Percentiles rank a stretch among this genome's conserved stretches.
phyloP scores from a whole-genome alignment of 192 early-diverging fungal species.

The Coemansia sp. region DNA sequence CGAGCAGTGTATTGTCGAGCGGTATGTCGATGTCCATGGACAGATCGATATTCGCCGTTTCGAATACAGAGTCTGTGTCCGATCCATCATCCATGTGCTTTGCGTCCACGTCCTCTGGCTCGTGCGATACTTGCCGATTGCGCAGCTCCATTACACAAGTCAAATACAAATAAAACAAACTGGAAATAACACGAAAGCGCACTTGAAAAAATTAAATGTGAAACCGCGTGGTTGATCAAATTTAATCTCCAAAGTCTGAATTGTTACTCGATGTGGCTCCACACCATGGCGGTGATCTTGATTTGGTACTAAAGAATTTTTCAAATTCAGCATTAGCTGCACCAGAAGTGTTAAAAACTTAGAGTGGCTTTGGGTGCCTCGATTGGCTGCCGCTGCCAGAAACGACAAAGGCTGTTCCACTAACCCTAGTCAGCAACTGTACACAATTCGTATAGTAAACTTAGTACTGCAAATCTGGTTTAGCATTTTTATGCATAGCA shows the following conservation, averaged over 20 bases:
- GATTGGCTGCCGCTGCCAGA: too few species aligned
- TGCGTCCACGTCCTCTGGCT: neutral
- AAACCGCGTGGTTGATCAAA: neutral
- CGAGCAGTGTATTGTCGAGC: neutral
- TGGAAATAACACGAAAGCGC: neutral
- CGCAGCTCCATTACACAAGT: slow-evolving; percentile 1
- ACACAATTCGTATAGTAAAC: too few species aligned
- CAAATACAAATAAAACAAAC: neutral
- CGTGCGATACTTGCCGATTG: slow-evolving; percentile 4
- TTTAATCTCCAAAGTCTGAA: neutral
- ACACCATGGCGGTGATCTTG: too few species aligned
- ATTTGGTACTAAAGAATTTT: too few species aligned
- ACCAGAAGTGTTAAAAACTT: too few species aligned
- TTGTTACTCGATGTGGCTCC: too few species aligned
- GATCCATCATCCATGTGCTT: neutral
- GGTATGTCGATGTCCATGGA: neutral
- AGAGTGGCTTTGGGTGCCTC: too few species aligned
- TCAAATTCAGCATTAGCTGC: too few species aligned
- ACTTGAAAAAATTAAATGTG: neutral
- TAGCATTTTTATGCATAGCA: too few species aligned
- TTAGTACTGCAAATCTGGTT: too few species aligned
- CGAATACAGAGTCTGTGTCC: neutral
- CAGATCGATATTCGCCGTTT: neutral
- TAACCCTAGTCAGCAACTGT: too few species aligned
- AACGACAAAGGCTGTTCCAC: too few species aligned